Evolutionary conservation across 2,329 filamentous ascomycete genomes (phyloP).

Genomic region (Graphiopsis chlorocephala): DNA sequence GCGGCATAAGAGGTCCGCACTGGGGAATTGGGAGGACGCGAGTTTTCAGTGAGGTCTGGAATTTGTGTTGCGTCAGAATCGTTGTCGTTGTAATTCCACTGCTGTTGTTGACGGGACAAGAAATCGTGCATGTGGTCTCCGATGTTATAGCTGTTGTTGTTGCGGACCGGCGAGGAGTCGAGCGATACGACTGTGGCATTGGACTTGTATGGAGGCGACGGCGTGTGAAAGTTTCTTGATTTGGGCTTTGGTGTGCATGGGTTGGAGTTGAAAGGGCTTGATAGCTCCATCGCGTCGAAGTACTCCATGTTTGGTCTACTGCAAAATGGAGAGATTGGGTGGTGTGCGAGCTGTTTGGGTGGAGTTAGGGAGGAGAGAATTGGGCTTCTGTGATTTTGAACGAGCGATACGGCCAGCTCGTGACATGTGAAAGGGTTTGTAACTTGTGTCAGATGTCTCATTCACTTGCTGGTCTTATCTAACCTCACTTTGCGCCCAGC

Average conservation of each 20-base stretch:
- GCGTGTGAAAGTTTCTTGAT: neutral
- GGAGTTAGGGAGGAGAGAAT: neutral
- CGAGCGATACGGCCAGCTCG: neutral
- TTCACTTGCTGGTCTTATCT: neutral
- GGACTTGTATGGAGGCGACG: neutral
- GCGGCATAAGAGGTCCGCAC: neutral
- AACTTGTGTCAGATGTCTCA: neutral
- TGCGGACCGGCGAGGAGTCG: neutral
- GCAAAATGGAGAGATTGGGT: neutral
- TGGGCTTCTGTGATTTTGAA: neutral
- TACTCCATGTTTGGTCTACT: neutral
- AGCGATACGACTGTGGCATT: neutral
- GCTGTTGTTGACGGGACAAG: neutral
- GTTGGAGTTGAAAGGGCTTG: neutral
- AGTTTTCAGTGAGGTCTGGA: neutral
- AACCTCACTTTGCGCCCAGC: neutral
- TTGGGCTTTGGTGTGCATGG: neutral
- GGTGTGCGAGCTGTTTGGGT: neutral
- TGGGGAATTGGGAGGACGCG: neutral
- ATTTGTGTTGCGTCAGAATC: neutral
- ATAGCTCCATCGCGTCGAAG: neutral
- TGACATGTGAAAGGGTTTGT: neutral
- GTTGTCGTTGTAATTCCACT: neutral
- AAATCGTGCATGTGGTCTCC: neutral
- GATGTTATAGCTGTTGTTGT: neutral